phyloP scores from a whole-genome alignment of 1,284 basidiomycete genomes.

The Heterobasidion occidentale region DNA sequence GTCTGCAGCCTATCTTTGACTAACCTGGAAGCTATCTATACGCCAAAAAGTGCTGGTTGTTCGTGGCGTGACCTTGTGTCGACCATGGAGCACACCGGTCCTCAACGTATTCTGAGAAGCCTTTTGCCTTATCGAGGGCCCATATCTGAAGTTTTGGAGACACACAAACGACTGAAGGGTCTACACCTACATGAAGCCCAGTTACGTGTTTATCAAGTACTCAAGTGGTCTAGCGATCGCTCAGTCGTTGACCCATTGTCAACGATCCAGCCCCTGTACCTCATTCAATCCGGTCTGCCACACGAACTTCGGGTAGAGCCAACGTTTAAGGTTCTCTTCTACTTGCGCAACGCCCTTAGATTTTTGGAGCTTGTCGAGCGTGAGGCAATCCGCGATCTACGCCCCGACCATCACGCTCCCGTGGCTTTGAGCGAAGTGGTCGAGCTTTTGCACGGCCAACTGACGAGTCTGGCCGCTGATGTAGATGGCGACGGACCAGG shows the following conservation, averaged over 20 bases:
- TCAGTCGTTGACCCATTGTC: conserved; percentile 65
- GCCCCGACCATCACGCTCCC: conserved; percentile 3
- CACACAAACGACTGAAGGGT: background rate
- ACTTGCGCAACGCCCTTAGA: conserved; percentile 54
- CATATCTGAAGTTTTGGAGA: background rate
- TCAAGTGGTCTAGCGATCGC: conserved; percentile 39
- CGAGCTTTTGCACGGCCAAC: conserved; percentile 15
- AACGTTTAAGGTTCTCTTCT: conserved; percentile 63
- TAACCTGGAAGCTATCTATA: background rate
- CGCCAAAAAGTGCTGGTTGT: background rate
- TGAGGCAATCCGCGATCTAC: conserved; percentile 10
- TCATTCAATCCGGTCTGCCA: conserved; percentile 66
- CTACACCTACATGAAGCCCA: conserved; percentile 7
- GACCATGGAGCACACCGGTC: conserved; percentile 6
- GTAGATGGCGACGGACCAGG: conserved; percentile 12
- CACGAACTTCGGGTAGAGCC: conserved; percentile 55
- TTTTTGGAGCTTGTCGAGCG: conserved; percentile 20
- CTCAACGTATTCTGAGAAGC: conserved; percentile 3
- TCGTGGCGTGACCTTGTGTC: conserved; percentile 5
- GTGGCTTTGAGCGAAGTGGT: conserved; percentile 18
- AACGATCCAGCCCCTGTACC: conserved; percentile 71
- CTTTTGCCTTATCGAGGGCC: conserved; percentile 3
- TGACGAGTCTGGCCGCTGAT: conserved; percentile 17
- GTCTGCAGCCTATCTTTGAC: background rate
- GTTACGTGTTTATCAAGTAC: conserved; percentile 35